Base-by-base conservation (phyloP, 345 rosid species). In the Kandelia obovata region DNA sequence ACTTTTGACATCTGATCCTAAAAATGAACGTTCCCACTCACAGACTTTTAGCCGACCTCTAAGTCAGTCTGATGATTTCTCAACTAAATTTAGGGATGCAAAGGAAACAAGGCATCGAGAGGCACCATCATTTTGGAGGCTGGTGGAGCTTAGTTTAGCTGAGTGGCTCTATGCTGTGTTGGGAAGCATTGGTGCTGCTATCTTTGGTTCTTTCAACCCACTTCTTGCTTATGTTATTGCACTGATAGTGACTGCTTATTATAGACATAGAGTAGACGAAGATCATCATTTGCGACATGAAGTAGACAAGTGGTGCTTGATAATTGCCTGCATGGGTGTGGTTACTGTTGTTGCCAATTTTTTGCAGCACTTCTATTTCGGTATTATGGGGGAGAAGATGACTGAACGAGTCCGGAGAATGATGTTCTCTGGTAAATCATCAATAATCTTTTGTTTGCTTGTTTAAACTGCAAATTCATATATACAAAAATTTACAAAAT, bases 321-420 rank as follows among this genome's bases (percentile, higher is more conserved):
- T 96, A 67, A 92, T 96, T 78, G 97, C 99, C 67, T 79, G 96
- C 85, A 96, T 96, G 99, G 99, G 99, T 67, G 39, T 90, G 73
- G 97, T 96, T 73, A 96, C 99, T 4, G 97, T 95, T 76, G 86
- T 92, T 78, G 98, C 99, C 71, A 95, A 95, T 74, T 90, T 95
- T 74, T 81, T 95, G 87, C 99, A 95, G 81, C 99, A 95, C 68
- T 95, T 92, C 79, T 95, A 95, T 83, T 95, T 95, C 70, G 99
- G 99, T 69, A 95, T 95, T 70, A 95, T 95, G 99, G 99, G 99
- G 70, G 99, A 95, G 85, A 92, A 95, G 74, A 92, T 95, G 99
- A 95, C 99, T 3, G 98, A 92, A 75, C 84, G 98, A 67, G 97
- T 96, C 10, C 89, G 99, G 66, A 78, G 97, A 72, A 96, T 96